Conservation (phyloP, 345 rosid genomes). For the Crucihimalaya himalaica region DNA sequence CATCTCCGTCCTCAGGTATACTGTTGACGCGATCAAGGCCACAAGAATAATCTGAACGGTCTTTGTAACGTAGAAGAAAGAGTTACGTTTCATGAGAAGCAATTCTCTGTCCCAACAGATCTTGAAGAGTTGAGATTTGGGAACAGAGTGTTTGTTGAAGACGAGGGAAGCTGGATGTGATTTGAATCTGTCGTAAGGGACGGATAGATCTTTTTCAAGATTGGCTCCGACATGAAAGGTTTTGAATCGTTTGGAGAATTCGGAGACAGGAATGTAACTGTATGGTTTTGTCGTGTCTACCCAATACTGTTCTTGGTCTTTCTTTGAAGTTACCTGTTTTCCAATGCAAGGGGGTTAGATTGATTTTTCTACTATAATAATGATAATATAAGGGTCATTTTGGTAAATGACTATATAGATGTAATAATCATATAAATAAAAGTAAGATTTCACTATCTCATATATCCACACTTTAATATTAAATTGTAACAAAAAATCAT, state of each 20-base stretch:
- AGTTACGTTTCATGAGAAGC: conserved; percentile 67
- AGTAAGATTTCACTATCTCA: too few species aligned
- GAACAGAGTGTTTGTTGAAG: conserved; percentile 57
- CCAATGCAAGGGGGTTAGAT: conserved; percentile 22
- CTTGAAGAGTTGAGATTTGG: conserved; percentile 63
- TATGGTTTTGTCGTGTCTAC: conserved; percentile 59
- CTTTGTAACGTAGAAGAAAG: conserved; percentile 71
- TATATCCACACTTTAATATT: too few species aligned
- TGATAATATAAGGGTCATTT: not conserved
- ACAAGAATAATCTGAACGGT: conserved; percentile 63
- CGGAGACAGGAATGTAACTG: conserved; percentile 60
- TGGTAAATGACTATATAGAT: not conserved
- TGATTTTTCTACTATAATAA: not conserved
- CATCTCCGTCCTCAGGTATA: conserved; percentile 66
- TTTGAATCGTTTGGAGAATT: conserved; percentile 62
- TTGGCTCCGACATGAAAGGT: conserved; percentile 66
- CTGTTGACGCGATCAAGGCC: conserved; percentile 59
- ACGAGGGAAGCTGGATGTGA: conserved; percentile 74
- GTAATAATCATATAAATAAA: too few species aligned
- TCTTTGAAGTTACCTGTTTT: conserved; percentile 77
- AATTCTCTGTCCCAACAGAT: conserved; percentile 81
- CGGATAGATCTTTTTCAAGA: conserved; percentile 56
- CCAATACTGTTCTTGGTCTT: conserved; percentile 96
- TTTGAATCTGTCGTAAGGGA: conserved; percentile 56
- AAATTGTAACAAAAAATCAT: too few species aligned